phyloP scores from a whole-genome alignment of 495 filamentous ascomycete species.

The Penicillium malachiteum region DNA sequence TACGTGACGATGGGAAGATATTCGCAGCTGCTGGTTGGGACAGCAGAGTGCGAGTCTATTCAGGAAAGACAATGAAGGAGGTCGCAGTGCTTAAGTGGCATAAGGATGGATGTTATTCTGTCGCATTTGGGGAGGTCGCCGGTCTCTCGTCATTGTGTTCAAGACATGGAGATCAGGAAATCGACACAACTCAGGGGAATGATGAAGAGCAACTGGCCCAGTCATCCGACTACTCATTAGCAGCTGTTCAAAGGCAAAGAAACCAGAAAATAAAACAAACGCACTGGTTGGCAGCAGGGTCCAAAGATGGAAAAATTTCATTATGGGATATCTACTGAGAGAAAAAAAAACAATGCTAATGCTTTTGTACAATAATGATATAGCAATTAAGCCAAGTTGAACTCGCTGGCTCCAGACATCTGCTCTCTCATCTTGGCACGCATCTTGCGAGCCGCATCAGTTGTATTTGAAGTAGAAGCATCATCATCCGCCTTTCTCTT shows the following conservation, averaged over 20 bases:
- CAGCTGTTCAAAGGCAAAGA: conserved; percentile 60
- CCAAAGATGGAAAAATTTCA: conserved; percentile 94
- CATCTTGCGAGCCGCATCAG: conserved; percentile 73
- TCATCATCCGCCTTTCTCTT: conserved; percentile 43
- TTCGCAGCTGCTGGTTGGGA: conserved; percentile 97
- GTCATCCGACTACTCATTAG: conserved; percentile 26
- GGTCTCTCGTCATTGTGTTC: too few species aligned
- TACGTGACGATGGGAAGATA: conserved; percentile 79
- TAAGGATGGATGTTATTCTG: conserved; percentile 82
- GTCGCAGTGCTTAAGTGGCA: conserved; percentile 97
- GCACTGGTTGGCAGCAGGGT: conserved; percentile 89
- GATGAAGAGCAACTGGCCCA: background rate
- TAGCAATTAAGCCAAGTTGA: conserved; percentile 71
- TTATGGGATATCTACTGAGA: conserved; percentile 90
- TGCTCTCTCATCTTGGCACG: conserved; percentile 75
- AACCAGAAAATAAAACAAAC: conserved; percentile 62
- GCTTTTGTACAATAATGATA: conserved; percentile 28
- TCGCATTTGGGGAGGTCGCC: conserved; percentile 64
- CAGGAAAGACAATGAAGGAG: conserved; percentile 76
- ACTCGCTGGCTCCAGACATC: conserved; percentile 74
- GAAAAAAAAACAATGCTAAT: conserved; percentile 33
- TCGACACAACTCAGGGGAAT: background rate
- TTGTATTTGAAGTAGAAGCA: conserved; percentile 41
- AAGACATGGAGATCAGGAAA: background rate
- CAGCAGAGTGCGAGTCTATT: conserved; percentile 74